Base-by-base conservation (phyloP, 805 yeast genomes). In the Starmerella apis region DNA sequence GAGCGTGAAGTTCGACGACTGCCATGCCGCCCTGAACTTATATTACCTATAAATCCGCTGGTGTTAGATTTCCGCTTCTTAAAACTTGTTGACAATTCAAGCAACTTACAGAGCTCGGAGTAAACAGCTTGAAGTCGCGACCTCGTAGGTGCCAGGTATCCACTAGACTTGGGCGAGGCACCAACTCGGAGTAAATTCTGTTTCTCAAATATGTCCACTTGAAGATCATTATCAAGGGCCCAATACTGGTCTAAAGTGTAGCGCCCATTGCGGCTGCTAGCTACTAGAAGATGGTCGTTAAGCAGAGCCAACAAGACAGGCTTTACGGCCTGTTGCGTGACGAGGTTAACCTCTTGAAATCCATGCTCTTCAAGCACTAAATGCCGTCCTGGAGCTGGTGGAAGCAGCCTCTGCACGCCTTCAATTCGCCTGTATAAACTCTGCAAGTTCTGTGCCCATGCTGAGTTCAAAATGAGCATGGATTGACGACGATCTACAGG, bases 301-400 rank as follows among this genome's bases (percentile, higher is more conserved):
- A 88, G 69, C 8, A 88, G 65, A 59, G 84, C 83, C 42, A 88
- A 64, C 59, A 83, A 94, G 4, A 82, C 79, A 2, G 86, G 80
- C 56, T 83, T 80, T 30, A 81, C 71, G 0, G 87, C 81, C 63
- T 85, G 85, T 77, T 86, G 79, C 11, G 94, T 86, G 0, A 92
- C 87, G 2, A 83, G 78, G 60, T 86, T 87, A 52, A 88, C 68
- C 65, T 87, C 95, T 51, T 75, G 78, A 96, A 96, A 88, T 44
- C 87, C 75, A 2, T 83, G 82, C 62, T 86, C 79, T 59, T 87
- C 92, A 9, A 79, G 75, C 18, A 86, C 67, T 2, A 87, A 76
- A 64, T 86, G 95, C 45, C 95, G 74, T 3, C 88, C 92, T 0
- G 88, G 86, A 7, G 76, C 64, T 1, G 84, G 78, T 19, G 86